Base-by-base conservation (phyloP, 2,329 filamentous ascomycete genomes). In the Claviceps sp. region DNA sequence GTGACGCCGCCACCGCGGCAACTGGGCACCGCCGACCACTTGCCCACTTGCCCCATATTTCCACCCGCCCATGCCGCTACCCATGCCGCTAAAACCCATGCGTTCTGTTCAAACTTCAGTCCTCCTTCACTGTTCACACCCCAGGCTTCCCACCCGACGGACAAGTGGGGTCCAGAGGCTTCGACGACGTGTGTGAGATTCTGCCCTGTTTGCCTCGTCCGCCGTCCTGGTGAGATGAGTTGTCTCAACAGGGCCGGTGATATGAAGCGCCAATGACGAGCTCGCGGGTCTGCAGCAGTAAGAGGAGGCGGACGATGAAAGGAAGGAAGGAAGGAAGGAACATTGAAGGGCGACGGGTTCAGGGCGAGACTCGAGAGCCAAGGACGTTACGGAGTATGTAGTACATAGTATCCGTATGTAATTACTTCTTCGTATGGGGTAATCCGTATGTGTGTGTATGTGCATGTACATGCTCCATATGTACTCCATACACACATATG, bases 1-100 rank as follows among this genome's bases (percentile, higher is more conserved):
- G 50, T 51, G 53, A 50, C 51, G 50, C 55, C 53, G 53, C 53
- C 53, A 50, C 52, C 43, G 51, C 53, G 50, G 55, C 49, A 50
- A 53, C 48, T 50, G 45, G 22, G 50, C 52, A 42, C 42, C 46
- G 16, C 45, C 23, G 49, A 23, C 45, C 22, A 42, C 42, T 17
- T 51, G 45, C 37, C 45, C 45, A 38, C 39, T 29, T 34, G 22
- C 43, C 36, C 42, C 29, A 34, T 34, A 34, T 34, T 34, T 47
- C 37, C 43, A 38, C 29, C 47, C 38, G 29, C 51, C 29, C 39
- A 50, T 38, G 44, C 50, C 45, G 43, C 36, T 26, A 36, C 23
- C 34, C 45, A 37, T 38, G 26, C 49, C 26, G 8, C 26, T 29
- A 29, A 9, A 34, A 34, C 29, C 8, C 29, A 34, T 34, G 29